These are phyloP conservation scores for Chaetomium strumarium DNA, from an alignment of 2,329 filamentous ascomycete species.

Conservation along the genomic window DNA sequence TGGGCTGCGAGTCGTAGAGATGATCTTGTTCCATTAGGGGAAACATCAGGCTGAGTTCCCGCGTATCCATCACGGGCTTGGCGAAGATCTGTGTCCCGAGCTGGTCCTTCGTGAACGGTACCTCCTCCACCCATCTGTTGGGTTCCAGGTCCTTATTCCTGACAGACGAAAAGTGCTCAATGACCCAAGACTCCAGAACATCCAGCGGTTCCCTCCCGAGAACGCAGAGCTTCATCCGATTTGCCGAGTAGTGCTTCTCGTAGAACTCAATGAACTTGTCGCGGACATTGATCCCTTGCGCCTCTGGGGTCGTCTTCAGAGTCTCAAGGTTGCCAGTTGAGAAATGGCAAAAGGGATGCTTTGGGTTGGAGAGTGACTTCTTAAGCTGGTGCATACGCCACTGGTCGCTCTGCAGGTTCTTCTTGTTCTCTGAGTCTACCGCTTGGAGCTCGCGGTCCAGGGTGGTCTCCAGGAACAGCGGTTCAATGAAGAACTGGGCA, in stretches of 20 bases:
- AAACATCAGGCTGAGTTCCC: conserved; percentile 74
- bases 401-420: conserved; percentile 85
- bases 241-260: conserved; percentile 82
- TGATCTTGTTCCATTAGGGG: conserved; percentile 79
- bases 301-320: conserved; percentile 74
- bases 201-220: conserved; percentile 77
- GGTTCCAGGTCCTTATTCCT: conserved; percentile 72
- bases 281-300: conserved; percentile 74
- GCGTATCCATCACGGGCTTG: conserved; percentile 85
- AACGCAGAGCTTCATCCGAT: conserved; percentile 87
- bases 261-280: conserved; percentile 93
- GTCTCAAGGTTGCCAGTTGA: conserved; percentile 85
- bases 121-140: conserved; percentile 49
- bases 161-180: conserved; percentile 74
- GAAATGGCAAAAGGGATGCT: conserved; percentile 86
- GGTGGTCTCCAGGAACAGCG: conserved; percentile 77
- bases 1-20: conserved; percentile 73
- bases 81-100: conserved; percentile 70
- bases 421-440: conserved; percentile 95
- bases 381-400: conserved; percentile 86
- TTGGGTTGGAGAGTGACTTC: conserved; percentile 80
- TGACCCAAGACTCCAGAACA: conserved; percentile 75
- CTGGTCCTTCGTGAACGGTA: conserved; percentile 44
- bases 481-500: conserved; percentile 87
- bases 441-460: conserved; percentile 81